Conservation (phyloP, 768 basidiomycete genomes). For the Lactifluus pinguis region DNA sequence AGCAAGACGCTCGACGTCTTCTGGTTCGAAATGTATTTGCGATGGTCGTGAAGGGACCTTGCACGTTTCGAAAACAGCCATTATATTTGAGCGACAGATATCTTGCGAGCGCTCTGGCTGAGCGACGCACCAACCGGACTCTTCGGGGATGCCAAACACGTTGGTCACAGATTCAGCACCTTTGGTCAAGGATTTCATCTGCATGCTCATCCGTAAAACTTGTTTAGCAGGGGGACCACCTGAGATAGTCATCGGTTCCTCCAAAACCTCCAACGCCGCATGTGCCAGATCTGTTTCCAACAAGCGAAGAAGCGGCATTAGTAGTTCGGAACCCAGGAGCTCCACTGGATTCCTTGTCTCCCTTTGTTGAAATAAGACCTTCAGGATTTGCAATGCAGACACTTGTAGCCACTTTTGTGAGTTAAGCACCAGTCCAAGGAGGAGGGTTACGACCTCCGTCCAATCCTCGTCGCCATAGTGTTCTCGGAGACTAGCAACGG, state of each 20-base stretch:
- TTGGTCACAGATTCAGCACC: slow-evolving; percentile 50
- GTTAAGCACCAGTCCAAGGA: slow-evolving; percentile 84
- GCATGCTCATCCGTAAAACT: slow-evolving; percentile 90
- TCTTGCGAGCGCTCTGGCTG: slow-evolving; percentile 51
- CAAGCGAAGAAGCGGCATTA: slow-evolving; percentile 85
- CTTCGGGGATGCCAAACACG: slow-evolving; percentile 73
- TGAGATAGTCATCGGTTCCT: slow-evolving; percentile 77
- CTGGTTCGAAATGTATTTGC: slow-evolving; percentile 64
- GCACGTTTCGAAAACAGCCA: slow-evolving; percentile 81
- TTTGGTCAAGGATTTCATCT: slow-evolving; percentile 37
- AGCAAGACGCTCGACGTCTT: slow-evolving; percentile 34
- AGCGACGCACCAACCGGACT: slow-evolving; percentile 83
- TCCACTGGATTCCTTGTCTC: slow-evolving; percentile 70
- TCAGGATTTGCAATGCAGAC: slow-evolving; percentile 80
- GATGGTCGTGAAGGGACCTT: slow-evolving; percentile 61
- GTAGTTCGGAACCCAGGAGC: slow-evolving; percentile 70
- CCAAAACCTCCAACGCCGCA: slow-evolving; percentile 86
- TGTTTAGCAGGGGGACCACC: slow-evolving; percentile 73
- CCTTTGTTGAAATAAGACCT: slow-evolving; percentile 79
- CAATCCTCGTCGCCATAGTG: slow-evolving; percentile 69
- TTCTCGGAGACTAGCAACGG: slow-evolving; percentile 76
- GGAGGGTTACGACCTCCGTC: slow-evolving; percentile 73
- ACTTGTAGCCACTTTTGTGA: slow-evolving; percentile 71
- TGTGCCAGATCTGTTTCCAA: slow-evolving; percentile 81
- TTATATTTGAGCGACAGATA: slow-evolving; percentile 65